These are phyloP conservation scores for Leccinum fibrillosum DNA, from an alignment of 768 basidiomycete genomes.

Conservation along the genomic window DNA sequence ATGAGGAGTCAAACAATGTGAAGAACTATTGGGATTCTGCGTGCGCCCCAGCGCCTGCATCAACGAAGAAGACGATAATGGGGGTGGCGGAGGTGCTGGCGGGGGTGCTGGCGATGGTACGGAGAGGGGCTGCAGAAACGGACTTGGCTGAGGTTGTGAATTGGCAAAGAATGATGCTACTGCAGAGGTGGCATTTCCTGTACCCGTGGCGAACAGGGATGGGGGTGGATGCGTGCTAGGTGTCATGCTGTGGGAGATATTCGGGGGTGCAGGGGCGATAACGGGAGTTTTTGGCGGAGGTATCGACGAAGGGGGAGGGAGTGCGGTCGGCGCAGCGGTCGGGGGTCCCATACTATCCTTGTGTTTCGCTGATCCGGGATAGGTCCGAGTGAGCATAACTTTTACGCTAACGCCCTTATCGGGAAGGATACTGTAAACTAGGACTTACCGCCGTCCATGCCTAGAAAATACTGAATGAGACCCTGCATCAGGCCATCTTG, in stretches of 20 bases:
- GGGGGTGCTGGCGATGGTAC: constrained; percentile 18
- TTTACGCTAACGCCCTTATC: neutral
- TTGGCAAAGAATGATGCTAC: constrained; percentile 18
- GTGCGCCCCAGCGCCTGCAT: constrained; percentile 23
- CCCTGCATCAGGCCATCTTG: constrained; percentile 84
- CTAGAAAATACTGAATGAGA: constrained; percentile 77
- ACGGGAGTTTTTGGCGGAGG: constrained; percentile 21
- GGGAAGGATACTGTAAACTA: neutral
- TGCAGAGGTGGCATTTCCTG: constrained; percentile 12
- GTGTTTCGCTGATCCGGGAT: constrained; percentile 16
- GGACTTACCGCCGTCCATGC: constrained; percentile 56
- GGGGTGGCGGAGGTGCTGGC: neutral
- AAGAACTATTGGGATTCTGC: constrained; percentile 6
- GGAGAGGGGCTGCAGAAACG: constrained; percentile 24
- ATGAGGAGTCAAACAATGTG: constrained; percentile 10
- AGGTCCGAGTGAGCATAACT: constrained; percentile 7
- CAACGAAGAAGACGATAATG: constrained; percentile 22
- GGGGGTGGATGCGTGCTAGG: constrained; percentile 32
- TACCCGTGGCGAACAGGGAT: constrained; percentile 21
- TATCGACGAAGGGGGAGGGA: constrained; percentile 5
- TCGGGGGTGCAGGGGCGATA: constrained; percentile 7
- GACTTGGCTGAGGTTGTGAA: constrained; percentile 27
- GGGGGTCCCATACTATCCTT: constrained; percentile 16
- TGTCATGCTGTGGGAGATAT: constrained; percentile 27
- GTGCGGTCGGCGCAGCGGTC: constrained; percentile 13